Conservation (phyloP, 306 rosid genomes). For the Fragaria ananassa region DNA sequence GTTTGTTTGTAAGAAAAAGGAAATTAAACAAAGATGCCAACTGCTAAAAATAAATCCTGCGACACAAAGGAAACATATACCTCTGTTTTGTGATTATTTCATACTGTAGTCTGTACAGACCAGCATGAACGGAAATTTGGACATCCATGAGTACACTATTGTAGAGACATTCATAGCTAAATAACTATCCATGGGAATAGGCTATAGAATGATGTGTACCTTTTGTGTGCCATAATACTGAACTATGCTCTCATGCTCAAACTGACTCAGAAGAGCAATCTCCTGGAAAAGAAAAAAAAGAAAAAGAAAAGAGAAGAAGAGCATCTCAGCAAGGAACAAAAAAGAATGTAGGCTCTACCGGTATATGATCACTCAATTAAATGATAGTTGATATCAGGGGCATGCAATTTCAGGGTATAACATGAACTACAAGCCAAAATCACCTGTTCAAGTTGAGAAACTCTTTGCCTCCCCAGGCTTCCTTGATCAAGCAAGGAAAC, state of each 20-base stretch:
- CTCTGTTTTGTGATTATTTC: background rate
- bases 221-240: slow-evolving; percentile 74
- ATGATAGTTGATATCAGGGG: slow-evolving; percentile 6
- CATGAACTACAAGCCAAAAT: slow-evolving; percentile 24
- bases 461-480: slow-evolving; percentile 72
- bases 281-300: slow-evolving; percentile 77
- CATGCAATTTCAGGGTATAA: slow-evolving; percentile 9
- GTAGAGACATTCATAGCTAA: background rate
- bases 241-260: slow-evolving; percentile 89
- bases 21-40: background rate
- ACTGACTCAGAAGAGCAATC: slow-evolving; percentile 83
- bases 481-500: slow-evolving; percentile 92
- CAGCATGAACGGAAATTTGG: background rate
- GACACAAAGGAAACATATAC: background rate
- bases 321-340: slow-evolving; percentile 16
- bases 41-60: background rate
- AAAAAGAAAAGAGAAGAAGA: slow-evolving; percentile 18
- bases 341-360: slow-evolving; percentile 11
- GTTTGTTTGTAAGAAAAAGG: background rate
- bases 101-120: background rate
- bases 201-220: slow-evolving; percentile 44
- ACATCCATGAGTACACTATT: background rate
- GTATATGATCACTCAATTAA: background rate
- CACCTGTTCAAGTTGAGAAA: slow-evolving; percentile 83
- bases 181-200: background rate